A percentile compares a stretch with the other conserved stretches of the same genome.
Conservation (phyloP, 2,329 filamentous ascomycete species). For the Penicillium sp. region DNA sequence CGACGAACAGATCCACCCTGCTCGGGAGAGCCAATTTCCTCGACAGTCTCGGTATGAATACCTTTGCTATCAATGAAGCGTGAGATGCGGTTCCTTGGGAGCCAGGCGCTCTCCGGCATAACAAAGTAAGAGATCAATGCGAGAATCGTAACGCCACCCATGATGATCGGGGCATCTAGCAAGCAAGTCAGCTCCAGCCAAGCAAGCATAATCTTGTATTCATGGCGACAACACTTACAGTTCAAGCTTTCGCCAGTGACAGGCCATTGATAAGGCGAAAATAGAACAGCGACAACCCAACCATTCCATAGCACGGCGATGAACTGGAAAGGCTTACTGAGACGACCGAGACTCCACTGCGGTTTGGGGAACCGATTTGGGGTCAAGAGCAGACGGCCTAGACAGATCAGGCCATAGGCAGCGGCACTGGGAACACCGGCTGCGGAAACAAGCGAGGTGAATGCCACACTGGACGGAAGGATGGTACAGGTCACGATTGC, state of each 20-base stretch:
- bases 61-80: slow-evolving; percentile 41
- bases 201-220: background rate
- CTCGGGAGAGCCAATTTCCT: slow-evolving; percentile 19
- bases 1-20: slow-evolving; percentile 4
- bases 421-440: slow-evolving; percentile 50
- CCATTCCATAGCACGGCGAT: slow-evolving; percentile 48
- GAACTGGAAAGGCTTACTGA: slow-evolving; percentile 46
- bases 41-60: slow-evolving; percentile 21
- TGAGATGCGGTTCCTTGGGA: slow-evolving; percentile 43
- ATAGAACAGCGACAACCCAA: slow-evolving; percentile 47
- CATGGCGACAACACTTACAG: slow-evolving; percentile 28
- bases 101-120: slow-evolving; percentile 45
- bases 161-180: slow-evolving; percentile 48
- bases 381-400: slow-evolving; percentile 46
- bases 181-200: slow-evolving; percentile 4
- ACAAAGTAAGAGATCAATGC: slow-evolving; percentile 46
- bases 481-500: slow-evolving; percentile 55
- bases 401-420: slow-evolving; percentile 49
- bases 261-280: slow-evolving; percentile 45
- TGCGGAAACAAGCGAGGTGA: slow-evolving; percentile 51
- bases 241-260: slow-evolving; percentile 43
- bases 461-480: slow-evolving; percentile 50
- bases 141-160: slow-evolving; percentile 47
- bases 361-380: slow-evolving; percentile 33
- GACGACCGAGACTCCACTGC: slow-evolving; percentile 44